Base-by-base conservation (phyloP, 140 eudicot species). In the Bidens hawaiensis region DNA sequence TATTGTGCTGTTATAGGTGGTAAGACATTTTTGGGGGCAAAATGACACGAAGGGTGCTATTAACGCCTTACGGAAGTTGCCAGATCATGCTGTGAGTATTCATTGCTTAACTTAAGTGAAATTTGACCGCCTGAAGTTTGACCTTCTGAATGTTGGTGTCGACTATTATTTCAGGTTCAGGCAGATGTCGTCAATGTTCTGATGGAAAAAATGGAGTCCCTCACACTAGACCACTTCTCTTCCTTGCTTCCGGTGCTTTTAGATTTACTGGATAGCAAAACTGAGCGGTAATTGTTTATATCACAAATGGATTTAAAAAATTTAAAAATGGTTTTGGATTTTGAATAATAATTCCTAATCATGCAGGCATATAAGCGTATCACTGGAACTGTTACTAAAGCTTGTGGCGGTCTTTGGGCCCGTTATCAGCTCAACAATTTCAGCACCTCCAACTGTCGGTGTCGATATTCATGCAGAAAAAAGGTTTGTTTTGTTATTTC, bases 381-480 rank as follows among this genome's bases (percentile, higher is more conserved):
- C 99, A 3, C 47, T 94, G 74, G 95, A 88, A 78, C 71, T 94
- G 81, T 67, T 94, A 65, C 49, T 88, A 60, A 94, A 94, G 79
- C 94, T 94, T 41, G 90, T 94, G 19, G 95, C 97, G 17, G 84
- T 76, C 23, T 94, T 94, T 69, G 97, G 99, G 38, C 68, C 88
- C 9, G 76, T 82, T 51, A 70, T 94, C 67, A 77, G 61, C 69
- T 76, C 99, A 15, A 79, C 97, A 7, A 76, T 88, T 65, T 83
- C 97, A 64, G 99, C 94, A 28, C 97, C 95, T 31, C 95, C 81
- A 50, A 67, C 84, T 31, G 94, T 88, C 33, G 99, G 99, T 22
- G 99, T 94, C 26, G 85, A 94, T 79, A 86, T 94, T 75, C 97
- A 88, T 68, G 85, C 86, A 63, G 99, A 94, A 69, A 76, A 83